phyloP scores from a whole-genome alignment of 352 stramenopile species.

The Phytophthora pisi region DNA sequence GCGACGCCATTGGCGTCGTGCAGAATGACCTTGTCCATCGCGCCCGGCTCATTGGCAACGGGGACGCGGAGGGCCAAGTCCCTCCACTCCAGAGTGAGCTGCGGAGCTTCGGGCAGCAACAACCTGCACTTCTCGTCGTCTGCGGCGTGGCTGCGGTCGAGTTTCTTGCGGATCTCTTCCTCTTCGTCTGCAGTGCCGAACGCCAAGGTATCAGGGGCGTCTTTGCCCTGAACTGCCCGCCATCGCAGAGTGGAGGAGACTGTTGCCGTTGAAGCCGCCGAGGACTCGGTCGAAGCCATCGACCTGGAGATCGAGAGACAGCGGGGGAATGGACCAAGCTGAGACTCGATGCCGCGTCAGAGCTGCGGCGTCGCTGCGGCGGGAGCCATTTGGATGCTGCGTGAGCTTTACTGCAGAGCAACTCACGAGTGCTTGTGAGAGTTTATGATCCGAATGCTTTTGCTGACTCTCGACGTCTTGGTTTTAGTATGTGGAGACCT shows the following conservation, averaged over 20 bases:
- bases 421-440: background rate
- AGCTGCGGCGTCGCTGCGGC: constrained; percentile 4
- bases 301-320: background rate
- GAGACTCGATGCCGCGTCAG: background rate
- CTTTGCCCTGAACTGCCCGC: constrained; percentile 16
- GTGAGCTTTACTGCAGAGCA: constrained; percentile 15
- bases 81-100: constrained; percentile 41
- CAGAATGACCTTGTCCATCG: constrained; percentile 50
- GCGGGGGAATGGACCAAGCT: background rate
- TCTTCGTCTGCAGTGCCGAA: constrained; percentile 14
- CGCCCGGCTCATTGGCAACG: constrained; percentile 25
- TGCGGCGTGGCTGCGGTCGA: background rate
- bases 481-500: constrained; percentile 3
- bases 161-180: constrained; percentile 10
- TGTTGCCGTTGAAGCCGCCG: background rate
- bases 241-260: constrained; percentile 9
- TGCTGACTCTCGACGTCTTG: constrained; percentile 12
- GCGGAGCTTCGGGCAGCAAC: constrained; percentile 12
- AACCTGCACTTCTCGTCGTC: constrained; percentile 4
- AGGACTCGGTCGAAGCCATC: constrained; percentile 6
- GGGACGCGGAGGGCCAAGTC: constrained; percentile 36
- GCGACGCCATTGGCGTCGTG: constrained; percentile 48
- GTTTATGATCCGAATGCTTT: background rate
- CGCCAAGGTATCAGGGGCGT: background rate
- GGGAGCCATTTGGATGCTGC: constrained; percentile 5